Base-by-base conservation (phyloP, 768 basidiomycete genomes). In the Russula lepida region DNA sequence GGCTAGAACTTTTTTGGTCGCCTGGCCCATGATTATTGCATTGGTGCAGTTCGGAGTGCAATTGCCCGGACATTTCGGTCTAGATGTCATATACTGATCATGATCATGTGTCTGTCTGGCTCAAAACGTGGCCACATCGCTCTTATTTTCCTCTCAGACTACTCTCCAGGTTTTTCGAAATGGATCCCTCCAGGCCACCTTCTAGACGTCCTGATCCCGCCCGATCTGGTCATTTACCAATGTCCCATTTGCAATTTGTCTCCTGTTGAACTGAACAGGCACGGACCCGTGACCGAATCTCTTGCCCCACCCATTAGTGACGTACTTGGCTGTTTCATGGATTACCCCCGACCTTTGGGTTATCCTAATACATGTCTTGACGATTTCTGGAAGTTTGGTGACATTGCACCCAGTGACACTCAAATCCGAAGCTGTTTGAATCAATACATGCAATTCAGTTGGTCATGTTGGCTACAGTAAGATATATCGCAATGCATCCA, bases 161-260 rank as follows among this genome's bases (percentile, higher is more conserved):
- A 54, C 21, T 27, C 44, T 25, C 35, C 19, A 12, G 25, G 27
- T 12, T 28, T 28, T 27, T 43, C 39, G 46, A 28, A 41, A 32
- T 56, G 54, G 4, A 56, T 17, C 28, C 7, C 33, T 54, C 51
- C 33, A 11, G 32, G 41, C 35, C 15, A 19, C 19, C 19, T 55
- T 60, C 59, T 60, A 60, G 60, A 51, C 28, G 49, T 46, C 30
- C 19, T 43, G 60, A 61, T 56, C 35, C 21, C 25, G 6, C 49
- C 49, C 15, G 49, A 61, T 56, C 25, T 43, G 39, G 30, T 56
- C 48, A 30, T 32, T 13, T 46, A 12, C 23, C 12, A 35, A 15
- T 17, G 28, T 12, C n/a, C 43, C 5, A 27, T 49, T 53, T 55
- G 37, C 43, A 58, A 58, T 58, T 30, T 23, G 8, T 19, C 27